Evolutionary conservation across 352 stramenopile species (phyloP), one percentile per base, ranked within the genome.

Genomic region (Phytophthora rubi): DNA sequence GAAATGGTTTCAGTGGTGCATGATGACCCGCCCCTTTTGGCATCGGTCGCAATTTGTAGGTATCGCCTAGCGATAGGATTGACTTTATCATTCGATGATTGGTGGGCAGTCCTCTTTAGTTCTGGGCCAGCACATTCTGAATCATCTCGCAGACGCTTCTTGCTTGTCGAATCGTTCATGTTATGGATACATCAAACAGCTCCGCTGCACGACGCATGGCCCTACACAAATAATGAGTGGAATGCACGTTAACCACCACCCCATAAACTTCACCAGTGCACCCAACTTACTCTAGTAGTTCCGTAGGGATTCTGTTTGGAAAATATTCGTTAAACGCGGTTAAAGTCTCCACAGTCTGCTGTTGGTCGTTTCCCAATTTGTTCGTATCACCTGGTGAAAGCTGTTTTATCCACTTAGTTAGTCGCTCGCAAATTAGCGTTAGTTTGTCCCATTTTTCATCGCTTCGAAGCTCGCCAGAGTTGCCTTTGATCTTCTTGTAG

Each of bases 391-490:
- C 7, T 21, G 3, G 42, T n/a, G 42, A 35, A 37, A 35, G n/a
- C n/a, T 48, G 42, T 13, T 63, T 55, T 6, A 63, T 47, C 42
- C 56, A 62, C 32, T 12, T n/a, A 6, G 26, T 12, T 33, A 55
- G 5, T 28, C 32, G 12, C 57, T 57, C 32, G 26, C 48, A 66
- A 59, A 66, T 42, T 8, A 32, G 18, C 9, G 10, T 26, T 9
- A 59, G 21, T 32, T 59, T 32, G 8, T 23, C 5, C 59, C 59
- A 66, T 8, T 59, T 28, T 28, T 53, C 48, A 18, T 54, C 59
- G 16, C 37, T 44, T 44, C 37, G 37, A n/a, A 44, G 37, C 37
- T 44, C 44, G 21, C 18, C 4, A 16, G 6, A n/a, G 12, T 44
- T 33, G 4, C 15, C 30, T 55, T 44, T 63, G 3, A 13, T 4